Percentiles rank a stretch among this genome's conserved stretches.
phyloP scores from a whole-genome alignment of 371 early-diverging fungal genomes.

The Mortierella sp. region DNA sequence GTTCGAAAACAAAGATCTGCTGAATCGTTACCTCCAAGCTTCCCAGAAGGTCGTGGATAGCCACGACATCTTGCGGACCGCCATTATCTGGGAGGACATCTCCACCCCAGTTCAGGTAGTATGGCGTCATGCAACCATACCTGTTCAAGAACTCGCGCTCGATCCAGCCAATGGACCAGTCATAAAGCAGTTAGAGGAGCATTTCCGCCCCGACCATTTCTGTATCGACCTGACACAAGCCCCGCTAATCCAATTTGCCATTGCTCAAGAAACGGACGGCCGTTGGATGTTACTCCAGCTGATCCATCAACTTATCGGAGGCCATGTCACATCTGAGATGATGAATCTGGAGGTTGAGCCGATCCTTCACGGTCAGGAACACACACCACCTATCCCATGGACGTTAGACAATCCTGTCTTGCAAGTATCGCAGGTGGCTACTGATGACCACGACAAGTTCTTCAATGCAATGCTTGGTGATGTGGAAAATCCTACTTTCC shows the following conservation, averaged over 20 bases:
- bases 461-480: conserved; percentile 19
- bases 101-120: conserved; percentile 17
- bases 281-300: conserved; percentile 7
- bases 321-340: conserved; percentile 7
- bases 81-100: conserved; percentile 10
- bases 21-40: conserved; percentile 16
- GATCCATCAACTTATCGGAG: conserved; percentile 21
- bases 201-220: not conserved
- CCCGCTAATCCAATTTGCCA: conserved; percentile 3
- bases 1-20: not conserved
- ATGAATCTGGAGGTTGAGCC: conserved; percentile 9
- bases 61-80: conserved; percentile 20
- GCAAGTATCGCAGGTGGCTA: too few relatives aligned
- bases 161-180: conserved; percentile 20
- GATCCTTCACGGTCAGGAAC: conserved; percentile 11
- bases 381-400: conserved; percentile 3
- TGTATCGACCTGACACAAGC: conserved; percentile 5
- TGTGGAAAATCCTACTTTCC: conserved; percentile 14
- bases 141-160: conserved; percentile 1
- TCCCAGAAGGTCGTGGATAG: conserved; percentile 14
- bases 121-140: too few relatives aligned
- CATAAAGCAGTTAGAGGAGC: too few relatives aligned
- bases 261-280: conserved; percentile 8
- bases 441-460: conserved; percentile 5
- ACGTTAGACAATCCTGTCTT: too few relatives aligned